phyloP scores from a whole-genome alignment of 1,284 basidiomycete species.

The Kalmanozyma brasiliensis region DNA sequence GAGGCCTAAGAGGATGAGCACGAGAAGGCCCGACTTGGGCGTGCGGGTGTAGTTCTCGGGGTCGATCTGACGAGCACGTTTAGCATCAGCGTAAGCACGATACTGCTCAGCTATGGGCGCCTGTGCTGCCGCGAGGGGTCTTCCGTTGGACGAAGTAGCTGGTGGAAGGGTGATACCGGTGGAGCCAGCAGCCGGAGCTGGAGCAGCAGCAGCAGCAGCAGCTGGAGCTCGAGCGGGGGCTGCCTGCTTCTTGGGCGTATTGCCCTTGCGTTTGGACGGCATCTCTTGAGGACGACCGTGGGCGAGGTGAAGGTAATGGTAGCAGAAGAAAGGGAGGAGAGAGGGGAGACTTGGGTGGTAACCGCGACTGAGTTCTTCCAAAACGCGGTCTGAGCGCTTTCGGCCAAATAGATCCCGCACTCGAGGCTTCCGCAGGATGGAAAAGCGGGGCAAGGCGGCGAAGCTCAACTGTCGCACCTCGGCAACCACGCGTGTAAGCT shows the following conservation, averaged over 20 bases:
- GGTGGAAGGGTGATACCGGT: constrained; percentile 12
- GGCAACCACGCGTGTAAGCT: too few relatives aligned
- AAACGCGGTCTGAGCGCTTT: constrained; percentile 6
- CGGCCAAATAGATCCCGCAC: too few relatives aligned
- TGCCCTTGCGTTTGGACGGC: constrained; percentile 34
- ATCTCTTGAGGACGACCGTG: constrained; percentile 5
- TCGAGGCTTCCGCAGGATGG: too few relatives aligned
- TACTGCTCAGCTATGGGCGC: constrained; percentile 17
- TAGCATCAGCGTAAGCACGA: constrained; percentile 23
- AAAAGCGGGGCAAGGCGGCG: background rate
- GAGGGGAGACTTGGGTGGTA: too few relatives aligned
- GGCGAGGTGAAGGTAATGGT: too few relatives aligned
- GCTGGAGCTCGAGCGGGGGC: too few relatives aligned
- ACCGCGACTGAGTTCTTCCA: too few relatives aligned
- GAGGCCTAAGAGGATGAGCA: constrained; percentile 33
- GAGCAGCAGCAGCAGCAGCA: constrained; percentile 11
- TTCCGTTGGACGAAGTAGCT: constrained; percentile 16
- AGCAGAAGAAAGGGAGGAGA: too few relatives aligned
- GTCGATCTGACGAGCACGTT: constrained; percentile 34
- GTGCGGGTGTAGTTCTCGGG: constrained; percentile 38
- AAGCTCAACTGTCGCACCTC: background rate
- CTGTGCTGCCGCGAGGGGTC: constrained; percentile 8
- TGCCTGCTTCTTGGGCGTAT: constrained; percentile 40
- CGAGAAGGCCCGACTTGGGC: constrained; percentile 39
- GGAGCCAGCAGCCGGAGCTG: constrained; percentile 10